Percentiles rank a stretch among this genome's conserved stretches.
Evolutionary conservation across 2,329 filamentous ascomycete species (phyloP).

Genomic region (Dryadomyces quercus-mongolicae): DNA sequence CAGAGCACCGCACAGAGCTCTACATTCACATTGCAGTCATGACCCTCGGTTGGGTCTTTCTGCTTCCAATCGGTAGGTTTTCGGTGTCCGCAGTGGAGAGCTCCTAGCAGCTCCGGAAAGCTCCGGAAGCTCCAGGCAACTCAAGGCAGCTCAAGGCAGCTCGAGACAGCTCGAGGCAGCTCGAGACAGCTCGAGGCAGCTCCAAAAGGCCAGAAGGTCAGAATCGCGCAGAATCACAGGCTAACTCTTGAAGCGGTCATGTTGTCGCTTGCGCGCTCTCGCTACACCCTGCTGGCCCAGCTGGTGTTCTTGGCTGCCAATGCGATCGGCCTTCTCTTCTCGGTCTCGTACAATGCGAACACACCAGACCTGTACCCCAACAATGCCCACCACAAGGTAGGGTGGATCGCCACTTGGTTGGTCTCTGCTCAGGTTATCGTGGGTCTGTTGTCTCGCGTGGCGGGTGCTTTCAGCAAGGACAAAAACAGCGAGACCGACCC

Average conservation of each 20-base stretch:
- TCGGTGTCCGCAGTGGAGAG: background rate
- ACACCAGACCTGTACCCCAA: constrained; percentile 80
- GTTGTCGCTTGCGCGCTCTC: constrained; percentile 71
- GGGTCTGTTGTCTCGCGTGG: constrained; percentile 50
- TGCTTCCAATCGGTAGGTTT: constrained; percentile 57
- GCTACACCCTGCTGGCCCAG: constrained; percentile 58
- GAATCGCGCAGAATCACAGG: too few species aligned
- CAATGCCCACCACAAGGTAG: constrained; percentile 80
- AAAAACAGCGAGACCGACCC: background rate
- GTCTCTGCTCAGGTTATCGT: constrained; percentile 58
- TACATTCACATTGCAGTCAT: constrained; percentile 61
- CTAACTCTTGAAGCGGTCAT: constrained; percentile 52
- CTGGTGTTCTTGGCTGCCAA: constrained; percentile 55
- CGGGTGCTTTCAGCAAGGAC: constrained; percentile 27
- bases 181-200: too few species aligned
- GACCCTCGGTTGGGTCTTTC: constrained; percentile 58
- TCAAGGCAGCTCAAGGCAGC: too few species aligned
- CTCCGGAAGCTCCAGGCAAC: too few species aligned
- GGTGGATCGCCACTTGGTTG: constrained; percentile 71
- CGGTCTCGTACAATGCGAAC: constrained; percentile 61
- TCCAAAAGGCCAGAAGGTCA: too few species aligned
- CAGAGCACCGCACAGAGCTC: constrained; percentile 42
- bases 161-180: too few species aligned
- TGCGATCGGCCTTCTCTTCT: constrained; percentile 50
- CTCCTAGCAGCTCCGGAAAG: background rate